phyloP scores from a whole-genome alignment of 2,329 filamentous ascomycete species.

The Trichophyton verrucosum region DNA sequence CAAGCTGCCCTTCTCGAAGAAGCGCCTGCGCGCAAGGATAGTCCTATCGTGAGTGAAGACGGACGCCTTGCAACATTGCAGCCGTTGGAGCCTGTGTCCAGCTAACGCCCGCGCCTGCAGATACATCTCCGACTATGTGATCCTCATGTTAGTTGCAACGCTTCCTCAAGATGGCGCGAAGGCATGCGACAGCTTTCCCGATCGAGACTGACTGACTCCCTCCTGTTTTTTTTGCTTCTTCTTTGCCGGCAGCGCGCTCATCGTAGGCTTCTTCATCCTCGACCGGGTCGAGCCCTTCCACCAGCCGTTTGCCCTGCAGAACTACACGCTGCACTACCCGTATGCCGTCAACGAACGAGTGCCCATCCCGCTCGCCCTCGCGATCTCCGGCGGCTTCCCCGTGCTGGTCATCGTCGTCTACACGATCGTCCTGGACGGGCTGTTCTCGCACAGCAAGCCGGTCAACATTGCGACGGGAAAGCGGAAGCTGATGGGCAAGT shows the following conservation, averaged over 20 bases:
- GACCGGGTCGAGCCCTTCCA: constrained; percentile 44
- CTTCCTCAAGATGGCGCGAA: constrained; percentile 1
- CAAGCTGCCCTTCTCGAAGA: constrained; percentile 44
- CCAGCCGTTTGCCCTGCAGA: constrained; percentile 45
- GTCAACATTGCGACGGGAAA: constrained; percentile 24
- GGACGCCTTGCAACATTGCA: not conserved
- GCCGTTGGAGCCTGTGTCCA: not conserved
- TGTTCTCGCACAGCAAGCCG: constrained; percentile 42
- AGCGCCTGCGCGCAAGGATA: constrained; percentile 38
- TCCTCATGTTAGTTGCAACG: constrained; percentile 40
- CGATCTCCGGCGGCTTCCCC: constrained; percentile 40
- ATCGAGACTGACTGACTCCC: constrained; percentile 7
- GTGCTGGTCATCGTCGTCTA: constrained; percentile 42
- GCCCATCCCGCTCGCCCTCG: constrained; percentile 37
- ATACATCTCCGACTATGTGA: constrained; percentile 48
- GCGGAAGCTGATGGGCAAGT: constrained; percentile 33
- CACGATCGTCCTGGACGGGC: constrained; percentile 45
- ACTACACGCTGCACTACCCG: constrained; percentile 47
- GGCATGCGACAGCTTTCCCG: constrained; percentile 7
- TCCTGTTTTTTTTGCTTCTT: too few relatives aligned
- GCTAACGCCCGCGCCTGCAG: constrained; percentile 20
- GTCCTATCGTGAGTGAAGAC: constrained; percentile 38
- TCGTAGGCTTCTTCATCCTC: constrained; percentile 40
- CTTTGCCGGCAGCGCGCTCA: constrained; percentile 34
- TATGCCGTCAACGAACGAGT: constrained; percentile 45